Percentiles rank a stretch among this genome's conserved stretches.
phyloP scores from a whole-genome alignment of 1,284 basidiomycete genomes.

The Malassezia vespertilionis region DNA sequence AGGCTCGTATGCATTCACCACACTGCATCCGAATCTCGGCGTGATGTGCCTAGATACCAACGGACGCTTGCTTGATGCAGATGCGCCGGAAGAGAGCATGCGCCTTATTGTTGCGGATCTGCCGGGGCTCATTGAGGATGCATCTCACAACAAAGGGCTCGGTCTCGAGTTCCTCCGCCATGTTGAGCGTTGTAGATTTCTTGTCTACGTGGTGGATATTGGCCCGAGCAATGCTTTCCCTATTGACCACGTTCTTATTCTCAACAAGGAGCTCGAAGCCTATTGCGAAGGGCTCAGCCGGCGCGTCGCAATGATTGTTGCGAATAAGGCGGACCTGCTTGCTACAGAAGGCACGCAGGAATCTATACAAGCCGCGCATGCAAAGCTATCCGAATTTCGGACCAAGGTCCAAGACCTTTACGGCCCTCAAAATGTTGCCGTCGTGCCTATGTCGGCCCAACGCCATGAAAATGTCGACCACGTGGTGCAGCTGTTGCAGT shows the following conservation, averaged over 20 bases:
- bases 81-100: constrained; percentile 49
- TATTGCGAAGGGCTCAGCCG: constrained; percentile 66
- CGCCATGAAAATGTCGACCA: constrained; percentile 8
- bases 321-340: constrained; percentile 75
- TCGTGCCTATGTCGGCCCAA: constrained; percentile 9
- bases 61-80: constrained; percentile 19
- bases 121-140: constrained; percentile 74
- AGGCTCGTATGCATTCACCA: constrained; percentile 86
- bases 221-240: constrained; percentile 50
- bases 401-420: constrained; percentile 12
- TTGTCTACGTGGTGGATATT: constrained; percentile 86
- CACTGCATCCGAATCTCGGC: constrained; percentile 86
- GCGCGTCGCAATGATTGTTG: constrained; percentile 57
- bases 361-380: not conserved
- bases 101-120: constrained; percentile 95
- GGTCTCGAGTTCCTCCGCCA: constrained; percentile 88
- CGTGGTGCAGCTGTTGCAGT: constrained; percentile 4
- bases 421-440: constrained; percentile 4
- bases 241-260: constrained; percentile 62
- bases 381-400: constrained; percentile 7
- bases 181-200: constrained; percentile 77
- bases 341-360: not conserved
- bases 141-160: constrained; percentile 77
- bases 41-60: constrained; percentile 72
- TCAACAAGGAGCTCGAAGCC: constrained; percentile 70